A percentile compares a stretch with the other conserved stretches of the same genome.
Conservation (phyloP, 2,329 filamentous ascomycete genomes). For the Penicillium sclerotiorum region DNA sequence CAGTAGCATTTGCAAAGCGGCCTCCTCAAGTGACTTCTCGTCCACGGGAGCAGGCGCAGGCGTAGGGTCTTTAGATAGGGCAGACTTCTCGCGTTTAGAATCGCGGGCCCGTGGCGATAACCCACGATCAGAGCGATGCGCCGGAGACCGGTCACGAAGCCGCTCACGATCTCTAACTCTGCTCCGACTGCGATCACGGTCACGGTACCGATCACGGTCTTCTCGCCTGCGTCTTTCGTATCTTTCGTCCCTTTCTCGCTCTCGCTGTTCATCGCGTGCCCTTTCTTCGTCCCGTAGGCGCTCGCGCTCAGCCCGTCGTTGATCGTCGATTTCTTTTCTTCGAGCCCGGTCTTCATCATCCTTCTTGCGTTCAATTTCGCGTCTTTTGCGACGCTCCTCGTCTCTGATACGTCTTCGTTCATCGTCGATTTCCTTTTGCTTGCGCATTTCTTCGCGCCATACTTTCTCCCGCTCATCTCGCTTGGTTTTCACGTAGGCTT, state of each 20-base stretch:
- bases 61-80: slow-evolving; percentile 37
- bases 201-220: slow-evolving; percentile 49
- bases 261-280: slow-evolving; percentile 55
- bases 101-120: slow-evolving; percentile 34
- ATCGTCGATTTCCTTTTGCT: slow-evolving; percentile 55
- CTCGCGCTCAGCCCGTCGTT: slow-evolving; percentile 52
- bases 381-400: slow-evolving; percentile 47
- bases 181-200: slow-evolving; percentile 40
- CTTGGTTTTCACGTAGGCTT: slow-evolving; percentile 55
- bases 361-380: slow-evolving; percentile 47
- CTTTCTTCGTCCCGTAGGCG: slow-evolving; percentile 57
- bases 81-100: slow-evolving; percentile 34
- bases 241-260: slow-evolving; percentile 53
- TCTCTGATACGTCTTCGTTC: slow-evolving; percentile 43
- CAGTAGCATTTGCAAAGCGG: slow-evolving; percentile 56
- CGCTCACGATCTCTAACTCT: slow-evolving; percentile 36
- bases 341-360: slow-evolving; percentile 51
- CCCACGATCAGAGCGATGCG: slow-evolving; percentile 37
- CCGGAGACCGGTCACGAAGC: slow-evolving; percentile 34
- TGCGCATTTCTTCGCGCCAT: slow-evolving; percentile 53
- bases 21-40: slow-evolving; percentile 59
- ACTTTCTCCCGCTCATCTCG: slow-evolving; percentile 55
- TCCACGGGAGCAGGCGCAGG: slow-evolving; percentile 43
- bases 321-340: slow-evolving; percentile 54
- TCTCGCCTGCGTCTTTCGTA: slow-evolving; percentile 47